phyloP scores from a whole-genome alignment of 192 early-diverging fungal genomes.

The Rhizophagus prolifer region DNA sequence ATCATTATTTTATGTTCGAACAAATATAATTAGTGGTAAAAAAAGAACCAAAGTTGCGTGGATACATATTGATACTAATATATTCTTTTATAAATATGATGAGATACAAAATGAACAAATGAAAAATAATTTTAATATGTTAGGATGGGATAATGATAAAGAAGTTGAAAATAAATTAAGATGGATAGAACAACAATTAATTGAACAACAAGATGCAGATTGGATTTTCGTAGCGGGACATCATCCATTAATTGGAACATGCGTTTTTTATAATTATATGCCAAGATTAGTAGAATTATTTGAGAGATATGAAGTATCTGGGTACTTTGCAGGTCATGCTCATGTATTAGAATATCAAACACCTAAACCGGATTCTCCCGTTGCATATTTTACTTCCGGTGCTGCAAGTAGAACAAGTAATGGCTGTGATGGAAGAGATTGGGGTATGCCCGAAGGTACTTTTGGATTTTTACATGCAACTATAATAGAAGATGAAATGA shows the following conservation, averaged over 20 bases:
- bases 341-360: conserved; percentile 11
- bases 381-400: conserved; percentile 22
- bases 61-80: conserved; percentile 16
- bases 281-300: background rate
- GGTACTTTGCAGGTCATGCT: conserved; percentile 15
- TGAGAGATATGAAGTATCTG: conserved; percentile 6
- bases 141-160: background rate
- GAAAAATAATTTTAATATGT: background rate
- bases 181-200: conserved; percentile 22
- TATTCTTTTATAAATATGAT: conserved; percentile 10
- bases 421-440: background rate
- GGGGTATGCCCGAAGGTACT: background rate
- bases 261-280: background rate
- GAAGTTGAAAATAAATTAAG: conserved; percentile 11
- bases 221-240: conserved; percentile 25
- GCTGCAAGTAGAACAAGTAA: background rate
- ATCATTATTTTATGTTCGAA: conserved; percentile 24
- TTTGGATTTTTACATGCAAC: conserved; percentile 12
- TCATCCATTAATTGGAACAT: conserved; percentile 21
- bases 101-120: background rate
- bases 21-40: background rate
- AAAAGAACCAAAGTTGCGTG: conserved; percentile 2
- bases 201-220: conserved; percentile 14
- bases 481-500: background rate
- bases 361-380: background rate